phyloP scores from a whole-genome alignment of 352 stramenopile genomes.

The Pythium rhizo-oryzae region DNA sequence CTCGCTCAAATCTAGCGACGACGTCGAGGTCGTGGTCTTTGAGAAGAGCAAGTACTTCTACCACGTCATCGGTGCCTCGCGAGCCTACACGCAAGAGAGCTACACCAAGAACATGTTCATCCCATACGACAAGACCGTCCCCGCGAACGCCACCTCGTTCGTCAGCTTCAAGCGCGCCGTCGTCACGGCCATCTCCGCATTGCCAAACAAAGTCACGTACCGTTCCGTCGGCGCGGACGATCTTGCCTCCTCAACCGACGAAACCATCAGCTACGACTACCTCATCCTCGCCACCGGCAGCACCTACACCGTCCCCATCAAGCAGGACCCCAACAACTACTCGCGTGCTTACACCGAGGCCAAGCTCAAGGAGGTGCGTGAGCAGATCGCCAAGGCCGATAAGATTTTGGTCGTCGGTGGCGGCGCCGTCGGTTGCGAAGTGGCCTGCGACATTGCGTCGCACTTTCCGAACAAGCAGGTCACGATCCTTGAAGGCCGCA shows the following conservation, averaged over 20 bases:
- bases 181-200: conserved; percentile 22
- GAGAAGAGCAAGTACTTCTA: conserved; percentile 63
- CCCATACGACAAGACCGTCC: conserved; percentile 60
- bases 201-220: neutral
- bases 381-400: conserved; percentile 40
- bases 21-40: conserved; percentile 54
- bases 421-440: conserved; percentile 56
- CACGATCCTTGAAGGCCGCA: conserved; percentile 48
- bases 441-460: conserved; percentile 59
- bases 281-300: conserved; percentile 35
- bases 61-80: conserved; percentile 45
- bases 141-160: conserved; percentile 12
- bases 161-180: conserved; percentile 23
- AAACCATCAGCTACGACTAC: conserved; percentile 32
- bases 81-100: conserved; percentile 51
- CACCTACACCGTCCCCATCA: conserved; percentile 35
- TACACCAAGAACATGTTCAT: conserved; percentile 68
- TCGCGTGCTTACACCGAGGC: conserved; percentile 29
- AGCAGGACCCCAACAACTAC: conserved; percentile 17
- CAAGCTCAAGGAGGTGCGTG: conserved; percentile 36
- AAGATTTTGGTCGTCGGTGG: conserved; percentile 58
- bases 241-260: neutral
- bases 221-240: conserved; percentile 28
- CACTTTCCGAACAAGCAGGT: conserved; percentile 62
- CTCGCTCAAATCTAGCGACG: conserved; percentile 37